A percentile compares a stretch with the other conserved stretches of the same genome.
Conservation (phyloP, 1,284 basidiomycete species). For the Thelephora terrestris region DNA sequence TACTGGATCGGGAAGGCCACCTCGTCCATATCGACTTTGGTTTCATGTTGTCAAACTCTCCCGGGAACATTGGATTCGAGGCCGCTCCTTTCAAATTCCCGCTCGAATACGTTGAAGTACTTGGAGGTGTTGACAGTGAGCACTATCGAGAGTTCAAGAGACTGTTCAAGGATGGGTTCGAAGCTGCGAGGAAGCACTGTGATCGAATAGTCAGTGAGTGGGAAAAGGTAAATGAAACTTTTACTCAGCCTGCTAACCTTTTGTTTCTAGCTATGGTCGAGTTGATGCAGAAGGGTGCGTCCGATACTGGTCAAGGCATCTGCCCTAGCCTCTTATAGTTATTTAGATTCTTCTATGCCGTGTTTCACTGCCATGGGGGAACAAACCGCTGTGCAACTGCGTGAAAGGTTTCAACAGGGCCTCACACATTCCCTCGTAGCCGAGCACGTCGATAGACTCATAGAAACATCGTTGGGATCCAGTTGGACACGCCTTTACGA, state of each 20-base stretch:
- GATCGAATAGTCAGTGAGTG: conserved; percentile 89
- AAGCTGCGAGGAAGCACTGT: conserved; percentile 91
- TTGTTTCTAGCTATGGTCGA: conserved; percentile 73
- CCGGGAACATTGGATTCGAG: conserved; percentile 97
- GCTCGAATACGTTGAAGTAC: conserved; percentile 90
- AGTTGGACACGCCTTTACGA: conserved; percentile 91
- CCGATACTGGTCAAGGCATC: not conserved
- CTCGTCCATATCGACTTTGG: conserved; percentile 97
- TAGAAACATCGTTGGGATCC: conserved; percentile 83
- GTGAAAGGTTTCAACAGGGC: conserved; percentile 90
- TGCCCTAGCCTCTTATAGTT: not conserved
- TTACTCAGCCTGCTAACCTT: conserved; percentile 1
- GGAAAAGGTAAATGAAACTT: not conserved
- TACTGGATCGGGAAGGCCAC: conserved; percentile 92
- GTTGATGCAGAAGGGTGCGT: conserved; percentile 86
- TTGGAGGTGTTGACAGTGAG: conserved; percentile 77
- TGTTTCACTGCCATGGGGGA: conserved; percentile 91
- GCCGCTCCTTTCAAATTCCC: conserved; percentile 98
- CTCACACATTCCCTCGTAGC: conserved; percentile 82
- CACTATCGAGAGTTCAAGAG: conserved; percentile 81
- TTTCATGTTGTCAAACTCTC: conserved; percentile 95
- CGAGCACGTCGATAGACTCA: conserved; percentile 81
- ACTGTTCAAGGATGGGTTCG: conserved; percentile 89
- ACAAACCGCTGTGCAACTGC: conserved; percentile 78
- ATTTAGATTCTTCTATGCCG: conserved; percentile 78